Evolutionary conservation across 805 yeast species (phyloP).

Genomic region (Diddensiella santjacobensis): DNA sequence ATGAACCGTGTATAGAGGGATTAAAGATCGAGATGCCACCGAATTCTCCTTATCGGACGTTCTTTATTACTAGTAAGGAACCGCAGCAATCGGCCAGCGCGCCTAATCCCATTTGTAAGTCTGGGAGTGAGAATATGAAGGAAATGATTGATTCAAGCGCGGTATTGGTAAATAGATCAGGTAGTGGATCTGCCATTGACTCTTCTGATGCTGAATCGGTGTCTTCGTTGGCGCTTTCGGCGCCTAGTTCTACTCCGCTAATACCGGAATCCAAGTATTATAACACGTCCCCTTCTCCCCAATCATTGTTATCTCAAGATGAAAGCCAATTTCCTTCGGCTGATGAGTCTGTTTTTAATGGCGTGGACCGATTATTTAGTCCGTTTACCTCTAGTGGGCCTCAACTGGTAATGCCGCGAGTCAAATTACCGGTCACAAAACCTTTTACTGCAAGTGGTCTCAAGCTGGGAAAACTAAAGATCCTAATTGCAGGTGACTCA

Average conservation of each 20-base stretch:
- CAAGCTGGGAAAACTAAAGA: slow-evolving; percentile 26
- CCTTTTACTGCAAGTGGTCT: slow-evolving; percentile 26
- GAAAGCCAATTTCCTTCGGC: slow-evolving; percentile 7
- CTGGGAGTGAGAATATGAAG: neutral
- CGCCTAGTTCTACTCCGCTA: slow-evolving; percentile 6
- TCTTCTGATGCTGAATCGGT: slow-evolving; percentile 16
- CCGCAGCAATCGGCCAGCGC: slow-evolving; percentile 4
- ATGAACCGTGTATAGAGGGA: no score
- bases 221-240: slow-evolving; percentile 14
- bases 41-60: slow-evolving; percentile 1
- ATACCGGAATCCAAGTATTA: neutral
- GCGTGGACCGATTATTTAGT: neutral
- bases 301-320: slow-evolving; percentile 6
- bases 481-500: slow-evolving; percentile 79
- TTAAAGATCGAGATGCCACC: neutral
- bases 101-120: neutral
- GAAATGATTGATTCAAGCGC: neutral
- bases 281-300: slow-evolving; percentile 4
- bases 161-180: slow-evolving; percentile 4
- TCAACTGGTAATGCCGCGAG: slow-evolving; percentile 26
- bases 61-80: slow-evolving; percentile 14
- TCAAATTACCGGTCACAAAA: slow-evolving; percentile 22
- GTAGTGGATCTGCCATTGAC: slow-evolving; percentile 4
- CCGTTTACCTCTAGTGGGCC: slow-evolving; percentile 5
- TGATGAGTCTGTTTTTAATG: neutral